These are phyloP conservation scores for Phialophora expanda DNA, from an alignment of 2,329 filamentous ascomycete species.

Conservation along the genomic window DNA sequence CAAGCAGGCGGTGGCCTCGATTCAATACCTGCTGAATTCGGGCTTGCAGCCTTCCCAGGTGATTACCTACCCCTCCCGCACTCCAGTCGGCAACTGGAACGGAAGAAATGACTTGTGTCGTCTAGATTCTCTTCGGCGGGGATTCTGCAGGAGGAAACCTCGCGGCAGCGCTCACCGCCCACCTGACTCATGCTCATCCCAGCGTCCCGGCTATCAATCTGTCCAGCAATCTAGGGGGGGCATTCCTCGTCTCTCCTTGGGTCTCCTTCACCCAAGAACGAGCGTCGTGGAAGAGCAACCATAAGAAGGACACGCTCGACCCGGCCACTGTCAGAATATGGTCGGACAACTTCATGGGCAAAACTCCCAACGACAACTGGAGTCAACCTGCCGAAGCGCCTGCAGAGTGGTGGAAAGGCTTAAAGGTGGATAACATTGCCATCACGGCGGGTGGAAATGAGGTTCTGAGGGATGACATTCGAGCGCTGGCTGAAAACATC, in stretches of 20 bases:
- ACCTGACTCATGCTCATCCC: constrained; percentile 59
- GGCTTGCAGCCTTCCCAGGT: constrained; percentile 27
- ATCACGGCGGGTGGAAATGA: constrained; percentile 30
- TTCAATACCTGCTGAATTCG: constrained; percentile 46
- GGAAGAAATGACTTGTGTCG: constrained; percentile 1
- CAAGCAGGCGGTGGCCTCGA: constrained; percentile 48
- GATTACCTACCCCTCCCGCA: background rate
- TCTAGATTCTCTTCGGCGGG: constrained; percentile 49
- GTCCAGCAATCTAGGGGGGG: constrained; percentile 49
- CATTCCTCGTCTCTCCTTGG: constrained; percentile 65
- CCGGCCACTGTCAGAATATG: constrained; percentile 15
- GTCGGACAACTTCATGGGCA: constrained; percentile 30
- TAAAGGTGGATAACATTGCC: constrained; percentile 30
- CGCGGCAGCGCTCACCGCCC: constrained; percentile 33
- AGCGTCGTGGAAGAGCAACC: constrained; percentile 22
- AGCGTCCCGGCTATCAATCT: constrained; percentile 45
- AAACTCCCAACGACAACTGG: constrained; percentile 26
- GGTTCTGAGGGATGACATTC: constrained; percentile 30
- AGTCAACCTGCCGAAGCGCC: constrained; percentile 25
- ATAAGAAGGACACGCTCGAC: constrained; percentile 24
- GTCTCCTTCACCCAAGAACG: constrained; percentile 52
- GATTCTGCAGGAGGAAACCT: constrained; percentile 54
- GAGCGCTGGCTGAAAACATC: constrained; percentile 23
- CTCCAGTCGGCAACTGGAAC: background rate
- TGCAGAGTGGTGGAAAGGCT: constrained; percentile 31